phyloP scores from a whole-genome alignment of 345 rosid species.

The Angophora floribunda region DNA sequence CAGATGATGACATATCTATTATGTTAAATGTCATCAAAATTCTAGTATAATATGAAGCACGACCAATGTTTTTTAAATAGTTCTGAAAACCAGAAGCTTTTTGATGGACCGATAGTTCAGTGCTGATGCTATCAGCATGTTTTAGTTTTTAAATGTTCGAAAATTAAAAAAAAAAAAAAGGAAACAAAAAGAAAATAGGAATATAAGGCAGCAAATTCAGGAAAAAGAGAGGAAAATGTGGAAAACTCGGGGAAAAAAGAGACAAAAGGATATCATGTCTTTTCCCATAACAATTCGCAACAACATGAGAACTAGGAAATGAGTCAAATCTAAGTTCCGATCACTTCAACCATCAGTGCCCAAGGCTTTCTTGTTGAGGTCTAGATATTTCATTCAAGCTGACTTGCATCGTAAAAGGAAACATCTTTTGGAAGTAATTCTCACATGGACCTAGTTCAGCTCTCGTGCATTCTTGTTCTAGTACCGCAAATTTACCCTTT shows the following conservation, averaged over 20 bases:
- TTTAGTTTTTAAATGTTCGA: not conserved
- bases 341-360: not conserved
- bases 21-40: not conserved
- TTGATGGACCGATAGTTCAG: not conserved
- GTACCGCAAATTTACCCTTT: not conserved
- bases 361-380: not conserved
- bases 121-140: not conserved
- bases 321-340: not conserved
- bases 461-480: not conserved
- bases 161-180: not conserved
- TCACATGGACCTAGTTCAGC: not conserved
- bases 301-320: not conserved
- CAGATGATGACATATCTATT: too few species aligned
- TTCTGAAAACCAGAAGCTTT: not conserved
- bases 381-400: not conserved
- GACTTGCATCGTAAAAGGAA: not conserved
- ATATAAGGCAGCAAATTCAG: not conserved
- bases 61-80: not conserved
- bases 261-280: not conserved
- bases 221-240: not conserved
- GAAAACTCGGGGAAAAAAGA: not conserved
- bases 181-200: not conserved
- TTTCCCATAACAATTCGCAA: not conserved
- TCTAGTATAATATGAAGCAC: not conserved
- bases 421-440: not conserved